A percentile compares a stretch with the other conserved stretches of the same genome.
phyloP scores from a whole-genome alignment of 352 stramenopile species.

The Pythium aphanidermatum region DNA sequence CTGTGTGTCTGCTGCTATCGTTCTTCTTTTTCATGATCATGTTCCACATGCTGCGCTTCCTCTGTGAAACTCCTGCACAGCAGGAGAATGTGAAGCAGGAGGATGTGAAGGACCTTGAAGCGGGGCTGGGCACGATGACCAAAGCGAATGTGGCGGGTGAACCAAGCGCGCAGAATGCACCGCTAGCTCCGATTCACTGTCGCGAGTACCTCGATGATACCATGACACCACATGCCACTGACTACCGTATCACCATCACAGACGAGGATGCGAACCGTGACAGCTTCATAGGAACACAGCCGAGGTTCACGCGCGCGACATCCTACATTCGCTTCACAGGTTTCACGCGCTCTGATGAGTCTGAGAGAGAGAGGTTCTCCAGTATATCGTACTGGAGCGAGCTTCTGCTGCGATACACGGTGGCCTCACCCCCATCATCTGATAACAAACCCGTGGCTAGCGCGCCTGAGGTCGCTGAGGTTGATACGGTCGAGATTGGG shows the following conservation, averaged over 20 bases:
- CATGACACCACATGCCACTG: neutral
- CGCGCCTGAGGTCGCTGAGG: too few relatives aligned
- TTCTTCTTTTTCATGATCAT: conserved; percentile 14
- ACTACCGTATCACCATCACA: conserved; percentile 8
- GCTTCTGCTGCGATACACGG: too few relatives aligned
- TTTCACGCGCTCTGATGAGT: conserved; percentile 13
- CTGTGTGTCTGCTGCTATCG: neutral
- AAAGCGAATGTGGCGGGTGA: too few relatives aligned
- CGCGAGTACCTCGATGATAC: too few relatives aligned
- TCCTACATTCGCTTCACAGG: conserved; percentile 18
- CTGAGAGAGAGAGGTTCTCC: conserved; percentile 10
- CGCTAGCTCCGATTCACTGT: too few relatives aligned
- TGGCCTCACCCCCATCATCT: too few relatives aligned
- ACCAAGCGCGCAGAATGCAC: too few relatives aligned
- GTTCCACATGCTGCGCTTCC: conserved; percentile 9
- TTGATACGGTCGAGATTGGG: conserved; percentile 9
- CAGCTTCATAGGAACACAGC: neutral
- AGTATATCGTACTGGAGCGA: conserved; percentile 9
- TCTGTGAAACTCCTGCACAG: neutral
- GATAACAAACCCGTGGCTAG: too few relatives aligned
- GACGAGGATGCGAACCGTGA: neutral
- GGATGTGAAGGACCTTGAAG: too few relatives aligned
- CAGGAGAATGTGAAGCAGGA: too few relatives aligned
- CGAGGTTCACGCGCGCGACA: conserved; percentile 2
- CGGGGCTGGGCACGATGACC: too few relatives aligned